These are phyloP conservation scores for Acacia melanoxylon DNA, from an alignment of 306 rosid genomes.

Conservation along the genomic window DNA sequence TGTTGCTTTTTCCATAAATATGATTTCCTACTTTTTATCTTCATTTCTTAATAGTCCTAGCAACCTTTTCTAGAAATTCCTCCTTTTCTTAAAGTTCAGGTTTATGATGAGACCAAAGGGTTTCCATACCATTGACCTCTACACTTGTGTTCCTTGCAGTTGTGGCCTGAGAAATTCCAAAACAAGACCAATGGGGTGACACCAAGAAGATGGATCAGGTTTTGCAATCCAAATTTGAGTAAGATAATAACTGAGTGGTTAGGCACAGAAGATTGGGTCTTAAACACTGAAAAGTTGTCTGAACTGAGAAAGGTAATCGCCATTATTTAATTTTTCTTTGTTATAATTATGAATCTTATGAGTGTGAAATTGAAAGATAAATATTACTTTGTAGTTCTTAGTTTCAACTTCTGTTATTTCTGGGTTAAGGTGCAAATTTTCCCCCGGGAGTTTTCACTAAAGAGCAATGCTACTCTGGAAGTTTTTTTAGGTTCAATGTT, in stretches of 20 bases:
- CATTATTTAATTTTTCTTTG: slow-evolving; percentile 16
- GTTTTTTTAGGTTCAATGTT: too few species aligned
- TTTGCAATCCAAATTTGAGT: slow-evolving; percentile 89
- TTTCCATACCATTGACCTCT: slow-evolving; percentile 34
- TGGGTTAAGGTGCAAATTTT: too few species aligned
- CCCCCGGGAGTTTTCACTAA: too few species aligned
- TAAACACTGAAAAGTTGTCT: slow-evolving; percentile 75
- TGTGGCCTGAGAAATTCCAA: slow-evolving; percentile 97
- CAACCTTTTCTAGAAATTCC: background rate
- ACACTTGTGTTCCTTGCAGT: slow-evolving; percentile 50
- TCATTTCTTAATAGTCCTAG: background rate
- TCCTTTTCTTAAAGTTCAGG: background rate
- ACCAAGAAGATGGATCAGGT: slow-evolving; percentile 96
- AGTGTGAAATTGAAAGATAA: slow-evolving; percentile 20
- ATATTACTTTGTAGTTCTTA: background rate
- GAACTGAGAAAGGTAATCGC: slow-evolving; percentile 68
- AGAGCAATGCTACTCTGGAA: too few species aligned
- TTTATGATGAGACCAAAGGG: slow-evolving; percentile 23
- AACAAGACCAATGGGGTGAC: slow-evolving; percentile 99
- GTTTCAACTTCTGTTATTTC: background rate
- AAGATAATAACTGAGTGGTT: slow-evolving; percentile 68
- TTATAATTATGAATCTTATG: background rate
- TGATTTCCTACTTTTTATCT: background rate
- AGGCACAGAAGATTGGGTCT: slow-evolving; percentile 93
- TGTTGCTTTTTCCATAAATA: background rate